phyloP scores from a whole-genome alignment of 2,329 filamentous ascomycete species.

The Penicillium sp. region DNA sequence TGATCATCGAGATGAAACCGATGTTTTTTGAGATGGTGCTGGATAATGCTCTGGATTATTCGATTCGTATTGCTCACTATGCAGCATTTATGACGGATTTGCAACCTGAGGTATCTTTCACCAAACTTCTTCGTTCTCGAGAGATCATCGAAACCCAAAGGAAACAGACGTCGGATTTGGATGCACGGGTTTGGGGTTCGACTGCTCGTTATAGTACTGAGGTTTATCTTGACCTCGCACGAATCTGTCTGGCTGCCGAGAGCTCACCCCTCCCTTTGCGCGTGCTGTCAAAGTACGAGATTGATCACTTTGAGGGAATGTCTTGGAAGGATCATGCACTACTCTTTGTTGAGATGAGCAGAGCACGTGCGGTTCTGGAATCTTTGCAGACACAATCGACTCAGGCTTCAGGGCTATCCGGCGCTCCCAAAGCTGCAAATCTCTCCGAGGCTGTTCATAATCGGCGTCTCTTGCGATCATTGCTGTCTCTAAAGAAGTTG shows the following conservation, averaged over 20 bases:
- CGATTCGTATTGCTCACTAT: constrained; percentile 12
- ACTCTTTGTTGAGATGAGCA: constrained; percentile 22
- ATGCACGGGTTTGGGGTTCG: constrained; percentile 19
- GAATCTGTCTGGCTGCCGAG: constrained; percentile 11
- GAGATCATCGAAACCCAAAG: constrained; percentile 16
- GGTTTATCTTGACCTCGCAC: constrained; percentile 19
- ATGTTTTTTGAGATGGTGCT: constrained; percentile 12
- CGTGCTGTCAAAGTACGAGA: constrained; percentile 10
- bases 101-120: constrained; percentile 14
- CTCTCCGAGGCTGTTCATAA: constrained; percentile 18
- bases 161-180: constrained; percentile 18
- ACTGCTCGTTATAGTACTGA: constrained; percentile 9
- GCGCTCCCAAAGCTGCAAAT: background rate
- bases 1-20: constrained; percentile 13
- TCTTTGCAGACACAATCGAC: constrained; percentile 14
- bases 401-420: background rate
- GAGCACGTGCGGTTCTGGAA: constrained; percentile 23
- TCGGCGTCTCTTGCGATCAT: constrained; percentile 12
- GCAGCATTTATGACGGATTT: constrained; percentile 15
- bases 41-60: constrained; percentile 11
- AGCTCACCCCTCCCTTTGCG: background rate
- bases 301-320: constrained; percentile 15
- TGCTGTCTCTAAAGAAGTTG: constrained; percentile 8
- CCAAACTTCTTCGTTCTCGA: constrained; percentile 17
- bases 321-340: constrained; percentile 26